A percentile compares a stretch with the other conserved stretches of the same genome.
These are phyloP conservation scores for Nyssa sinensis DNA, from an alignment of 148 eudicot species.

Conservation along the genomic window DNA sequence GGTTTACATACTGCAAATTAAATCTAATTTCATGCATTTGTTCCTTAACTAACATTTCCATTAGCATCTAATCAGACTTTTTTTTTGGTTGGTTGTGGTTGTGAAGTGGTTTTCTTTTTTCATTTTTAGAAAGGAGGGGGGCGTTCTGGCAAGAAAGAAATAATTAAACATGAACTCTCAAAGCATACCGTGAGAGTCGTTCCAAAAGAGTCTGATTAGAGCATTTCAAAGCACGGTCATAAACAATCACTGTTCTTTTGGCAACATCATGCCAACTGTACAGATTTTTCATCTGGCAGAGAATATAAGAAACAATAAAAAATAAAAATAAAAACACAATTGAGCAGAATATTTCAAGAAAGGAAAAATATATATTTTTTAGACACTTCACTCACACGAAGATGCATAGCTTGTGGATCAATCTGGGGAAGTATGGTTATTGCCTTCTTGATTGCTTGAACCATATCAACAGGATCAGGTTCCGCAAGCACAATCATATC, in stretches of 20 bases:
- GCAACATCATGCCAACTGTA: constrained; percentile 99
- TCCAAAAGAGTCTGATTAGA: constrained; percentile 77
- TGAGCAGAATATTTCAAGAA: not conserved
- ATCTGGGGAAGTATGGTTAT: constrained; percentile 73
- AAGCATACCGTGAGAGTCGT: constrained; percentile 74
- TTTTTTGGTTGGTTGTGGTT: too few species aligned
- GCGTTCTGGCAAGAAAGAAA: not conserved
- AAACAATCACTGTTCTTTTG: constrained; percentile 85
- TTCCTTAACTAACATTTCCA: not conserved
- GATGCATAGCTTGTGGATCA: constrained; percentile 93
- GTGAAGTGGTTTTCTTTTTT: too few species aligned
- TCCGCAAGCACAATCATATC: constrained; percentile 95
- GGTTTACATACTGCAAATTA: not conserved
- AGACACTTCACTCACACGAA: constrained; percentile 49
- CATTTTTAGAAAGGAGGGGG: too few species aligned
- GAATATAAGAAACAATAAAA: constrained; percentile 8
- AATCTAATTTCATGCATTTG: not conserved
- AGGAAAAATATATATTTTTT: not conserved
- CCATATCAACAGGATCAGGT: constrained; percentile 91
- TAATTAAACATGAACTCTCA: not conserved
- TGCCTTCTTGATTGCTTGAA: constrained; percentile 77
- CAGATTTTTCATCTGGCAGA: constrained; percentile 71
- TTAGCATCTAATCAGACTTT: not conserved
- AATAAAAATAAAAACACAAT: constrained; percentile 1
- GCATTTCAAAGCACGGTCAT: constrained; percentile 81